phyloP scores from a whole-genome alignment of 2,329 filamentous ascomycete genomes.

The Trichoderma sp. region DNA sequence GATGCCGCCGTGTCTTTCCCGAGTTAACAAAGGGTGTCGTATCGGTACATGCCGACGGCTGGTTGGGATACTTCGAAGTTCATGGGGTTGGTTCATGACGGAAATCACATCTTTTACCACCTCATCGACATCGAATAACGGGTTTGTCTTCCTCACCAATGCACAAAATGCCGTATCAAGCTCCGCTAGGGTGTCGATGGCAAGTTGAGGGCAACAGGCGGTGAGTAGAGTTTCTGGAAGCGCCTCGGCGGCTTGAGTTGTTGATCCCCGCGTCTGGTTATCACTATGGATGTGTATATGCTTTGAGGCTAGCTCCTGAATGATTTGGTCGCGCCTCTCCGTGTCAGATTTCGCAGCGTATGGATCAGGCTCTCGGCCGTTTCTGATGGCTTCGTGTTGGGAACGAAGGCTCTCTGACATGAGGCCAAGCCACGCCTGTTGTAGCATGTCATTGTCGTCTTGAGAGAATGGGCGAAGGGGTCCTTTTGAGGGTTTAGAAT shows the following conservation, averaged over 20 bases:
- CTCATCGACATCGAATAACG: slow-evolving; percentile 42
- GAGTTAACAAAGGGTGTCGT: slow-evolving; percentile 3
- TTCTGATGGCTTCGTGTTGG: slow-evolving; percentile 43
- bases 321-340: slow-evolving; percentile 34
- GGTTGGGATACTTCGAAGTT: neutral
- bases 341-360: slow-evolving; percentile 34
- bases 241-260: slow-evolving; percentile 29
- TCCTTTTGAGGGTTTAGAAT: slow-evolving; percentile 53
- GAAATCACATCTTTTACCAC: slow-evolving; percentile 48
- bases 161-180: slow-evolving; percentile 51
- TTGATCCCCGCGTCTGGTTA: slow-evolving; percentile 33
- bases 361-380: slow-evolving; percentile 25
- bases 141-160: slow-evolving; percentile 42
- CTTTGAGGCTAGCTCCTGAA: slow-evolving; percentile 44
- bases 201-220: slow-evolving; percentile 49
- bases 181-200: slow-evolving; percentile 46
- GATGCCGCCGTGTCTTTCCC: neutral
- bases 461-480: slow-evolving; percentile 74
- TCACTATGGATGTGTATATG: slow-evolving; percentile 49
- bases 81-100: slow-evolving; percentile 26
- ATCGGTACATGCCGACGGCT: slow-evolving; percentile 5
- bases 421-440: slow-evolving; percentile 72
- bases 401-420: slow-evolving; percentile 47
- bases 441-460: slow-evolving; percentile 75
- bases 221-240: slow-evolving; percentile 29